A percentile compares a stretch with the other conserved stretches of the same genome.
Evolutionary conservation across 2,329 filamentous ascomycete genomes (phyloP).

Genomic region (Fusarium drepaniforme): DNA sequence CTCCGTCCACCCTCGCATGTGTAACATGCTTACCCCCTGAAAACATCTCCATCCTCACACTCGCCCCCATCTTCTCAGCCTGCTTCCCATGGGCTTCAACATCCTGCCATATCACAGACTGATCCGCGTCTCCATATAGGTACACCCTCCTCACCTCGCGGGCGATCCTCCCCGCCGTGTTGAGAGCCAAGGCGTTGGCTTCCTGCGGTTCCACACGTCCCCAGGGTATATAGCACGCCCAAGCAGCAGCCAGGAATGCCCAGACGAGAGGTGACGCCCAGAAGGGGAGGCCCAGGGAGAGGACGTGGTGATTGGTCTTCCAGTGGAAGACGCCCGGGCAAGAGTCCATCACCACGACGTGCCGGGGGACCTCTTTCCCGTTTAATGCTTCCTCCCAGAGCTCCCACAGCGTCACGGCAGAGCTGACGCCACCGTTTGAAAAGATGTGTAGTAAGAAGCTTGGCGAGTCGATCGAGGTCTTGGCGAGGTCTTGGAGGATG

Average conservation of each 20-base stretch:
- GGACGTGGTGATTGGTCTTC: constrained; percentile 53
- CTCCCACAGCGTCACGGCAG: constrained; percentile 51
- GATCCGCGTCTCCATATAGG: constrained; percentile 63
- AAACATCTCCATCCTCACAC: constrained; percentile 60
- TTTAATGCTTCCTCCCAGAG: constrained; percentile 33
- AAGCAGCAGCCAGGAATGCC: constrained; percentile 48
- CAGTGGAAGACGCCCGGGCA: constrained; percentile 60
- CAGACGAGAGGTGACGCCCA: constrained; percentile 52
- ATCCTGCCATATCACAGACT: constrained; percentile 59
- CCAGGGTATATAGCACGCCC: constrained; percentile 47
- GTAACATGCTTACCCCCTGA: constrained; percentile 63
- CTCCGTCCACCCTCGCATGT: constrained; percentile 58
- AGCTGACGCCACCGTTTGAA: constrained; percentile 64
- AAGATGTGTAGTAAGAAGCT: constrained; percentile 62
- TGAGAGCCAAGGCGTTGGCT: constrained; percentile 53
- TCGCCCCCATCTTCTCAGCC: constrained; percentile 55
- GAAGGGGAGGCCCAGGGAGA: constrained; percentile 51
- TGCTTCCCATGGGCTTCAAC: constrained; percentile 61
- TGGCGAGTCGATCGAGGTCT: constrained; percentile 26
- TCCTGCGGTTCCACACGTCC: constrained; percentile 47
- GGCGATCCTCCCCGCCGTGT: constrained; percentile 47
- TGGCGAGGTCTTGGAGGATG: constrained; percentile 51
- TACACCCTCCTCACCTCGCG: constrained; percentile 62
- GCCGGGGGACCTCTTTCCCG: constrained; percentile 51
- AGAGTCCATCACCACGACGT: constrained; percentile 62